Base-by-base conservation (phyloP, 768 basidiomycete genomes). In the Mycena filopes region DNA sequence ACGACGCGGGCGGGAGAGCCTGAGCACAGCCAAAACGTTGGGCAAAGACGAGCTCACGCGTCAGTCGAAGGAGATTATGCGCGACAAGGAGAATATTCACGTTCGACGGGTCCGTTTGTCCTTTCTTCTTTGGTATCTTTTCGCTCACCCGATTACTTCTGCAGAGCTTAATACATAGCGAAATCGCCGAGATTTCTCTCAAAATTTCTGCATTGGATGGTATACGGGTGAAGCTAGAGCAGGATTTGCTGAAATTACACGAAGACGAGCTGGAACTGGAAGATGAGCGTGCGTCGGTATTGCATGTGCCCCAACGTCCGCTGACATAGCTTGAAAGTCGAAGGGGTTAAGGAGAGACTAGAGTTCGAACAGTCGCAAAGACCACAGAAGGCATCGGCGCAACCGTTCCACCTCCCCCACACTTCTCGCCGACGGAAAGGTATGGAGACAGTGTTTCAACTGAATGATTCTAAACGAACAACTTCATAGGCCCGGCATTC, bases 241-340 rank as follows among this genome's bases (percentile, higher is more conserved):
- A 89, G 45, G 91, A 94, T 73, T 81, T 99, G 9, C 79, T 99
- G 33, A 92, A 87, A 74, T 75, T 98, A 48, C 93, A 96, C 61
- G 97, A 99, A 74, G 97, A 99, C 70, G 96, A 98, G 66, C 81
- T 99, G 25, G 97, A 98, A 73, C 80, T 99, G n/a, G 95, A 98
- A 72, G 97, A 98, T 65, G 97, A 99, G 79, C 77, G 95, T 96
- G 72, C 72, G 94, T 84, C 13, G 48, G 6, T 29, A 47, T 66
- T 54, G 33, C 41, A 10, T 25, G 53, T 11, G 26, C 41, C 46
- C 28, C 40, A 46, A 21, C 59, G 43, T 48, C 41, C 55, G 15
- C 50, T 64, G 60, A 64, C 21, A 45, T 42, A 66, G 57, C 26
- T 70, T 36, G 36, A 36, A 36, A 97, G 95, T 98, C 59, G 89